These are phyloP conservation scores for Monosporascus sp. DNA, from an alignment of 2,329 filamentous ascomycete genomes.

Conservation along the genomic window DNA sequence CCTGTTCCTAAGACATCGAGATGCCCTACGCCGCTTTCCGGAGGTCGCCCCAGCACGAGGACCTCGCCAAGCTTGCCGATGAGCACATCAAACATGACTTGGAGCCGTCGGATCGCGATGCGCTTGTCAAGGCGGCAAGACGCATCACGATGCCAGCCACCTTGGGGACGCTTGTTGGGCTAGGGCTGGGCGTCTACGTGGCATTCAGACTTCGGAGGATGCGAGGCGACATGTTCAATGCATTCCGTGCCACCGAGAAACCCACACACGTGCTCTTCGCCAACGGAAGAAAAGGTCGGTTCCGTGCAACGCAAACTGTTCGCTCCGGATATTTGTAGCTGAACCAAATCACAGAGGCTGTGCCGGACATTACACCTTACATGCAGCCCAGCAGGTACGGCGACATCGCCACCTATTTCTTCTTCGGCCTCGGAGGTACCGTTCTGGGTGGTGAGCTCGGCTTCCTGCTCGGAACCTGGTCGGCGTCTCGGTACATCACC, in stretches of 20 bases:
- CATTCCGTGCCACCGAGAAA: conserved; percentile 55
- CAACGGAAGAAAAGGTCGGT: conserved; percentile 50
- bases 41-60: conserved; percentile 32
- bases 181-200: conserved; percentile 52
- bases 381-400: conserved; percentile 52
- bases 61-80: conserved; percentile 49
- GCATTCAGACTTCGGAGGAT: conserved; percentile 51
- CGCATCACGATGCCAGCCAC: conserved; percentile 50
- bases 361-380: conserved; percentile 56
- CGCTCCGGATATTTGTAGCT: background rate
- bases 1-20: background rate
- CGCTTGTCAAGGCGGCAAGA: conserved; percentile 47
- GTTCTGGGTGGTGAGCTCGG: conserved; percentile 62
- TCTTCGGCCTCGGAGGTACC: conserved; percentile 56
- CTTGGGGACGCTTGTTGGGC: conserved; percentile 53
- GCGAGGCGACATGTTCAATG: conserved; percentile 54
- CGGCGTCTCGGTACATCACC: conserved; percentile 47
- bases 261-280: conserved; percentile 58
- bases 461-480: conserved; percentile 49
- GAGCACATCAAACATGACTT: conserved; percentile 52
- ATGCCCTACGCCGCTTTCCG: conserved; percentile 31
- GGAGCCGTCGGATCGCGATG: conserved; percentile 50
- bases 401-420: conserved; percentile 57
- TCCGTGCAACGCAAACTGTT: background rate
- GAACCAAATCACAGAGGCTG: conserved; percentile 36